Evolutionary conservation across 257 asterid genomes (phyloP).

Genomic region (Eucommia ulmoides): DNA sequence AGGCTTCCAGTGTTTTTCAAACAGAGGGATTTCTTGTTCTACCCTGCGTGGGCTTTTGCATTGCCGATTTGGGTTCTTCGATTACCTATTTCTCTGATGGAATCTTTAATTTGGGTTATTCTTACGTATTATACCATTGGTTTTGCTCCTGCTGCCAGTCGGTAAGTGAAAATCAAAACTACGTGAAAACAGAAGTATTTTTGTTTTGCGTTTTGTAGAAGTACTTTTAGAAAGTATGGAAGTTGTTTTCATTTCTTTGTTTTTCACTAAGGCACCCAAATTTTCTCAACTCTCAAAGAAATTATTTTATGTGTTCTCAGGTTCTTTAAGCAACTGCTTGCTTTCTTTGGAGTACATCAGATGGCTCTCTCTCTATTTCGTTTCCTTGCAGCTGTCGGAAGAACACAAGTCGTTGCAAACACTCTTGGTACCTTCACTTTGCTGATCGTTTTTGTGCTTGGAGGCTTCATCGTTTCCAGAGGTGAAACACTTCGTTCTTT

Average conservation of each 20-base stretch:
- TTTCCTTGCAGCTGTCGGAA: slow-evolving; percentile 65
- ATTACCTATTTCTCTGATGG: slow-evolving; percentile 52
- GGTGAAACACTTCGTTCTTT: slow-evolving; percentile 19
- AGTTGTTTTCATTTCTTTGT: not conserved
- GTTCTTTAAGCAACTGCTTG: slow-evolving; percentile 66
- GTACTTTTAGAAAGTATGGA: too few species aligned
- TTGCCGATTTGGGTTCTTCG: slow-evolving; percentile 74
- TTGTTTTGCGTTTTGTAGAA: too few species aligned
- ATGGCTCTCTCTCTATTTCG: slow-evolving; percentile 79
- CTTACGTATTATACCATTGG: slow-evolving; percentile 80
- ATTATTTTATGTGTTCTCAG: too few species aligned
- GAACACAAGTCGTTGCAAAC: slow-evolving; percentile 64
- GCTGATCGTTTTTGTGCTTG: slow-evolving; percentile 54
- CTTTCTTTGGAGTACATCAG: slow-evolving; percentile 61
- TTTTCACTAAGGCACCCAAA: not conserved
- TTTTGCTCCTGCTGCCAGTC: slow-evolving; percentile 61
- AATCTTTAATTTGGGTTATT: slow-evolving; percentile 54
- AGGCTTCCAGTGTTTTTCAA: slow-evolving; percentile 80
- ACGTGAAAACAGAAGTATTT: too few species aligned
- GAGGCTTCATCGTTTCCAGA: slow-evolving; percentile 70
- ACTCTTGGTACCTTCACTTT: slow-evolving; percentile 61
- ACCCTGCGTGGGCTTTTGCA: slow-evolving; percentile 89
- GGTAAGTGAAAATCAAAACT: too few species aligned
- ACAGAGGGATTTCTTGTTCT: slow-evolving; percentile 64
- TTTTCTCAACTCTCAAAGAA: too few species aligned